Evolutionary conservation across 1,139 yeast genomes (phyloP).

Genomic region (Oligophagozyma castellii): DNA sequence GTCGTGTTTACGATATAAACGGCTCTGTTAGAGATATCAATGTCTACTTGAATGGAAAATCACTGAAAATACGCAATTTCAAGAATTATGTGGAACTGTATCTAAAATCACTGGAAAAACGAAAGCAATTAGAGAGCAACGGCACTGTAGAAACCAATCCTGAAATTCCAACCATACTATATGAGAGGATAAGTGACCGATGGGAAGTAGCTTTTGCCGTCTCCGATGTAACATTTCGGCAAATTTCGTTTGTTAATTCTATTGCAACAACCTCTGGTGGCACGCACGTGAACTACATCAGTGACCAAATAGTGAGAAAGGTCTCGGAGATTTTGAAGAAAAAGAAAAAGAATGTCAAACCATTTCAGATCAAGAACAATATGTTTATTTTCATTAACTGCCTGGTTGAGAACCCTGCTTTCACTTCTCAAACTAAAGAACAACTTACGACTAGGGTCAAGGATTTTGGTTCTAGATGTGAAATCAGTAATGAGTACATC

Average conservation of each 20-base stretch:
- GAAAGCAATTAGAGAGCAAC: slow-evolving; percentile 23
- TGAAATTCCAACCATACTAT: slow-evolving; percentile 50
- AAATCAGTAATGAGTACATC: slow-evolving; percentile 62
- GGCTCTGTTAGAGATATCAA: slow-evolving; percentile 85
- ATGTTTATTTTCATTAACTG: slow-evolving; percentile 88
- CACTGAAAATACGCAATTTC: slow-evolving; percentile 58
- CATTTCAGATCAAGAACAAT: slow-evolving; percentile 79
- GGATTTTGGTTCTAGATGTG: slow-evolving; percentile 75
- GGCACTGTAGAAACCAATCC: slow-evolving; percentile 28
- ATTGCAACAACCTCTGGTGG: slow-evolving; percentile 98
- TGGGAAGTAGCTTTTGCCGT: slow-evolving; percentile 97
- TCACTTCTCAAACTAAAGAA: slow-evolving; percentile 95
- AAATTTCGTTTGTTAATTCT: slow-evolving; percentile 92
- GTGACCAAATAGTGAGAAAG: slow-evolving; percentile 74
- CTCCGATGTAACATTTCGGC: slow-evolving; percentile 81
- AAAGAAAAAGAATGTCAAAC: slow-evolving; percentile 67
- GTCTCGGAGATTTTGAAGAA: slow-evolving; percentile 62
- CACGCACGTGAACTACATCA: slow-evolving; percentile 77
- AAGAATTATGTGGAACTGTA: slow-evolving; percentile 84
- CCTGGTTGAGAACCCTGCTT: slow-evolving; percentile 90
- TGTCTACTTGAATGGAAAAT: slow-evolving; percentile 66
- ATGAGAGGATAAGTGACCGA: slow-evolving; percentile 62
- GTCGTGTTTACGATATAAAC: slow-evolving; percentile 92
- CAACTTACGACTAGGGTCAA: slow-evolving; percentile 80
- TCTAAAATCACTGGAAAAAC: slow-evolving; percentile 52